Base-by-base conservation (phyloP, 139 green algal genomes). In the Coelastrella sp. region DNA sequence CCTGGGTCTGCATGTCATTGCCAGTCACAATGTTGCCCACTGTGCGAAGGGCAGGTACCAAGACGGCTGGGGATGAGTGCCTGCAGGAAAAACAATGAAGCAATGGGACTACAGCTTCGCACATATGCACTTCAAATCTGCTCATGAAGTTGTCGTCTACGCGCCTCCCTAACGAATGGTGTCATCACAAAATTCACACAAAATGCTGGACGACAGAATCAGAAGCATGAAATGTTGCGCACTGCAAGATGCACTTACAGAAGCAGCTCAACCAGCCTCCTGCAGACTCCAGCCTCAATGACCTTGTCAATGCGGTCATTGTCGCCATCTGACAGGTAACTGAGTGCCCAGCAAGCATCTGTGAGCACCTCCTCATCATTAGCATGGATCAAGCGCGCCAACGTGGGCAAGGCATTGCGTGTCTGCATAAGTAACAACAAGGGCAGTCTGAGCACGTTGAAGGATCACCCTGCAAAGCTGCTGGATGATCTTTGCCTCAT, bases 11-110 rank as follows among this genome's bases (percentile, higher is more conserved):
- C 79, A 94, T 88, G 92, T 99, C 97, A 87, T 99, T 96, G 9
- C 97, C 97, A 0, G 97, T 99, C n/a, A 99, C 97, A 79, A 99
- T 99, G 92, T 99, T 99, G 81, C 98, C 98, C 27, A 99, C 98
- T 0, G 98, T 99, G 35, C 98, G 92, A 79, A 99, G 92, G 0
- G 98, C 98, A 25, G 98, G 98, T 35, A 99, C 98, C 9, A 99
- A 91, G 35, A 99, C 98, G 19, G 91, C 86, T 4, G 89, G 67
- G 5, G 91, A 92, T 2, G 86, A 53, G 74, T 96, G 89, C 80
- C 90, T 94, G 89, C 50, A 74, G 34, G 62, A 27, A 7, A 19
- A 64, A 57, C 1, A 57, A 15, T 15, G 17, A 15, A n/a, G n/a
- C n/a, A n/a, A n/a, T n/a, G n/a, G n/a, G n/a, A n/a, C n/a, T n/a